phyloP scores from a whole-genome alignment of 768 basidiomycete species.

The Filobasidium floriforme region DNA sequence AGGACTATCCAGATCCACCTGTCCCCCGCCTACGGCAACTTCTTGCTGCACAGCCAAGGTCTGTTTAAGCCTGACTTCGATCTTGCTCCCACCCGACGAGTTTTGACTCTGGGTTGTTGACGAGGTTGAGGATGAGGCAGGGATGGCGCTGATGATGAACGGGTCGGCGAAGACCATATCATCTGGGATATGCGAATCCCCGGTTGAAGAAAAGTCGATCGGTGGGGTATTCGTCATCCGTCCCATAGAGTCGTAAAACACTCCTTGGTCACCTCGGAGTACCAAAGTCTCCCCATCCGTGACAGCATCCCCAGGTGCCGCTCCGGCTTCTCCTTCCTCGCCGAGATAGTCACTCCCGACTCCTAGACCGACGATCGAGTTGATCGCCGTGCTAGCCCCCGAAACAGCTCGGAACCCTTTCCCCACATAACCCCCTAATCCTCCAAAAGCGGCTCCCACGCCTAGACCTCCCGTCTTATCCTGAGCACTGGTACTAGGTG shows the following conservation, averaged over 20 bases:
- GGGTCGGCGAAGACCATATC: slow-evolving; percentile 37
- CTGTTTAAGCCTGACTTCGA: slow-evolving; percentile 35
- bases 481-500: not conserved
- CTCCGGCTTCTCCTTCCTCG: not conserved
- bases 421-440: slow-evolving; percentile 44
- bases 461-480: not conserved
- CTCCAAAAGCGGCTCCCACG: slow-evolving; percentile 31
- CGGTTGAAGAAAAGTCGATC: slow-evolving; percentile 30
- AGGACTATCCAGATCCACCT: slow-evolving; percentile 33
- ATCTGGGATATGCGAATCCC: slow-evolving; percentile 29
- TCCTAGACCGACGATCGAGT: not conserved
- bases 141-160: slow-evolving; percentile 36
- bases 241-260: slow-evolving; percentile 35
- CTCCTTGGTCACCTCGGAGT: slow-evolving; percentile 28
- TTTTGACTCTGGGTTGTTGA: no score
- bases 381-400: not conserved
- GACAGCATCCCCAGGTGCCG: not conserved
- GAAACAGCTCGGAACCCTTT: slow-evolving; percentile 29
- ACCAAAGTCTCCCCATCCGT: not conserved
- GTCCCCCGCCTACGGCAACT: slow-evolving; percentile 6
- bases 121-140: slow-evolving; percentile 15
- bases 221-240: slow-evolving; percentile 29
- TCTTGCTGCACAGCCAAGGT: slow-evolving; percentile 31
- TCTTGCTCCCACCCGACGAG: slow-evolving; percentile 6
- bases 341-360: not conserved